Evolutionary conservation across 768 basidiomycete species (phyloP).

Genomic region (Clitopilus hobsonii): DNA sequence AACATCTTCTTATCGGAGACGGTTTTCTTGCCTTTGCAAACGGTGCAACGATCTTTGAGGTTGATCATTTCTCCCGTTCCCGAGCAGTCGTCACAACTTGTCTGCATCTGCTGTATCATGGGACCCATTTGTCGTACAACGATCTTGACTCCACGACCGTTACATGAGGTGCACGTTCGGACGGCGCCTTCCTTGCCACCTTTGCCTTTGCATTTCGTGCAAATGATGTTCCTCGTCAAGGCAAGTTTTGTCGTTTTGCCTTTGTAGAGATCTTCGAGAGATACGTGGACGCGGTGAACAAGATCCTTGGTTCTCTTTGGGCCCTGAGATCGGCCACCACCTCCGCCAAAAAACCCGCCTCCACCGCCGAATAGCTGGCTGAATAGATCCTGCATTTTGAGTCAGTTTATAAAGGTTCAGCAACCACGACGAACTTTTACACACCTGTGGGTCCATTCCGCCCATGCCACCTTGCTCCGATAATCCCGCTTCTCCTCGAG

Average conservation of each 20-base stretch:
- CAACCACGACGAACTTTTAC: constrained; percentile 12
- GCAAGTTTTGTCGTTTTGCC: constrained; percentile 99
- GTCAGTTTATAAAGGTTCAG: neutral
- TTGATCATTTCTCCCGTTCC: constrained; percentile 97
- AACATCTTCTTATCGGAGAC: constrained; percentile 92
- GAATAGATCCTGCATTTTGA: constrained; percentile 73
- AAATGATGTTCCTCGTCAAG: constrained; percentile 92
- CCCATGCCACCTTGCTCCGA: constrained; percentile 86
- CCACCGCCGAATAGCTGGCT: constrained; percentile 88
- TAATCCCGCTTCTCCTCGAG: constrained; percentile 88
- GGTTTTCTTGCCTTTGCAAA: constrained; percentile 95
- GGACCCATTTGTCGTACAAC: constrained; percentile 97
- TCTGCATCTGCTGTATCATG: constrained; percentile 99
- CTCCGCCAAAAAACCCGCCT: constrained; percentile 72
- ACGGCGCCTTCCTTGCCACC: constrained; percentile 98
- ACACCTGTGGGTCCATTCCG: constrained; percentile 93
- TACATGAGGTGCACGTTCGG: constrained; percentile 69
- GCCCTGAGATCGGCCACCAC: constrained; percentile 61
- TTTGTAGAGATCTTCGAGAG: constrained; percentile 98
- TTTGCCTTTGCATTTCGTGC: constrained; percentile 89
- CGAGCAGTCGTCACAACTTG: constrained; percentile 87
- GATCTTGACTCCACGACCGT: constrained; percentile 86
- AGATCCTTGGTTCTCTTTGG: constrained; percentile 97
- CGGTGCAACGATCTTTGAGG: constrained; percentile 84
- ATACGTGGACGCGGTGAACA: constrained; percentile 91